These are phyloP conservation scores for Jamesozyma hellenica DNA, from an alignment of 805 yeast species.

Conservation along the genomic window DNA sequence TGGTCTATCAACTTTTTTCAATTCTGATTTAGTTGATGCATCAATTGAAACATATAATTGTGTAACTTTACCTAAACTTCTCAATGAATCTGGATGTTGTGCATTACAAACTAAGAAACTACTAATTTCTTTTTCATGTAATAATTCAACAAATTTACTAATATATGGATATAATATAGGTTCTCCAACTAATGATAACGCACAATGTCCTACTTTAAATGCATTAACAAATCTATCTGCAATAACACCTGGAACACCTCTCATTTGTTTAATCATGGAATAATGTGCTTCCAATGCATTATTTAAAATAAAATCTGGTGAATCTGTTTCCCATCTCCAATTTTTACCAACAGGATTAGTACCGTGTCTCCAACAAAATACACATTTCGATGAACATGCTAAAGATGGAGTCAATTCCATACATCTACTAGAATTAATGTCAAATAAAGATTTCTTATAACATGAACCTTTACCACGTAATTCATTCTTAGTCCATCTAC, in stretches of 20 bases:
- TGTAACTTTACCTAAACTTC: constrained; percentile 62
- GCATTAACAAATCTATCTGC: constrained; percentile 88
- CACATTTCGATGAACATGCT: constrained; percentile 92
- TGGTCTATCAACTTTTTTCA: constrained; percentile 81
- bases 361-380: constrained; percentile 96
- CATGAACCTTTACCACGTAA: constrained; percentile 90
- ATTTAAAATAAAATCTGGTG: constrained; percentile 70
- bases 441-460: constrained; percentile 85
- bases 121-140: constrained; percentile 72
- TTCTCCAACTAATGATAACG: constrained; percentile 85
- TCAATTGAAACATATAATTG: constrained; percentile 89
- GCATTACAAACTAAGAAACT: constrained; percentile 91
- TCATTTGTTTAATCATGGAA: constrained; percentile 83
- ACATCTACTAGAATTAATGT: constrained; percentile 81
- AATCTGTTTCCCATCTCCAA: constrained; percentile 94
- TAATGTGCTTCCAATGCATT: constrained; percentile 88
- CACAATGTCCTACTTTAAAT: constrained; percentile 81
- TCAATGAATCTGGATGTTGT: constrained; percentile 83
- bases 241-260: constrained; percentile 91
- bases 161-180: constrained; percentile 91
- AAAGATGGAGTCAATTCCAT: constrained; percentile 94
- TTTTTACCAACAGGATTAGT: constrained; percentile 93
- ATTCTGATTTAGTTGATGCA: constrained; percentile 76
- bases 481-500: constrained; percentile 95
- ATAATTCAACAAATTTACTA: constrained; percentile 69